A percentile compares a stretch with the other conserved stretches of the same genome.
phyloP scores from a whole-genome alignment of 2,329 filamentous ascomycete genomes.

The Fusarium hostae region DNA sequence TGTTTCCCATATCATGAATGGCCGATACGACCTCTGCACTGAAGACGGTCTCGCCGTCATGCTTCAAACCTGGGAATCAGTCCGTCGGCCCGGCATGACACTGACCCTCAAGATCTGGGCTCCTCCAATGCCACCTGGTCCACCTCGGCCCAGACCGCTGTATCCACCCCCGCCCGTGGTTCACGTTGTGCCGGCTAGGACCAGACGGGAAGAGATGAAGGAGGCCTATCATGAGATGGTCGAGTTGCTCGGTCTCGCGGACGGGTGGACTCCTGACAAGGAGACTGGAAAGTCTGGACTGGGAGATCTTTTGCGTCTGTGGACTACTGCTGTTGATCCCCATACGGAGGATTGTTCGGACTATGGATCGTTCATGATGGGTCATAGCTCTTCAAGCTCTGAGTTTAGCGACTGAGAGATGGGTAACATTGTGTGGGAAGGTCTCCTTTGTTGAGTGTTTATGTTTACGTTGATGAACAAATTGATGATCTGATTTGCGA shows the following conservation, averaged over 20 bases:
- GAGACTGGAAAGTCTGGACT: background rate
- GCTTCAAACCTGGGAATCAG: background rate
- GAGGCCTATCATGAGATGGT: background rate
- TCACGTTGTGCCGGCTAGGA: background rate
- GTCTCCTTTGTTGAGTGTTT: background rate
- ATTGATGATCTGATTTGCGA: background rate
- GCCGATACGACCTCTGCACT: background rate
- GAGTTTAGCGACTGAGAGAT: background rate
- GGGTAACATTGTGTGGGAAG: no score
- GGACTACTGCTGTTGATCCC: slow-evolving; percentile 12
- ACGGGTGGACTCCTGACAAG: fast-evolving
- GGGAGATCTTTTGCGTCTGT: background rate
- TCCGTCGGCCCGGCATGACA: slow-evolving; percentile 3
- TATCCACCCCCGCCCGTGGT: background rate
- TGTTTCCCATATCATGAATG: background rate
- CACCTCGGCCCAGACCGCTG: background rate
- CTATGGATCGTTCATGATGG: background rate
- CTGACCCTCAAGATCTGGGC: background rate
- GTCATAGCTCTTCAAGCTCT: background rate
- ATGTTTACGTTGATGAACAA: background rate
- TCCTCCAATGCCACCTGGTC: background rate
- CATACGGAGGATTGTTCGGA: background rate
- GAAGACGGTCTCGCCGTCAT: background rate
- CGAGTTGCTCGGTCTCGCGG: background rate
- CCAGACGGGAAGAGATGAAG: background rate